Base-by-base conservation (phyloP, 192 early-diverging fungal genomes). In the Chytriomyces hyalinus region DNA sequence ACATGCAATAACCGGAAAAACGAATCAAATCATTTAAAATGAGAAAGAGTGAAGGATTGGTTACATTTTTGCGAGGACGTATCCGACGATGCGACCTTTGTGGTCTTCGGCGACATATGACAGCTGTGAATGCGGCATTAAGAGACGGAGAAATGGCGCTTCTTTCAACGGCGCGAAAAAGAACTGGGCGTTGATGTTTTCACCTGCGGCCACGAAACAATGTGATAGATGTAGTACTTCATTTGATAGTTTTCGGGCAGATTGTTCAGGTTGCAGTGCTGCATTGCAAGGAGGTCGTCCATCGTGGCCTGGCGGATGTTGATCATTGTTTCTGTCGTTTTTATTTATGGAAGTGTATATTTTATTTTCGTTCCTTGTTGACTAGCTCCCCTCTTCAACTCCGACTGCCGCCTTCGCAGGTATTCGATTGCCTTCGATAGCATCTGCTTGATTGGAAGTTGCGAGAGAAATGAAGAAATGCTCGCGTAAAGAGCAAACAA, bases 221-320 rank as follows among this genome's bases (percentile, higher is more conserved):
- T 67, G 62, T 87, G 85, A 78, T 87, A 87, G 49, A 89, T 90
- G 88, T 92, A 98, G 87, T 99, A 99, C 84, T 99, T 99, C 93
- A 99, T 96, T 80, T 95, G 94, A 84, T 99, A 99, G 91, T 99
- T 99, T 86, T 99, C 98, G 8, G 98, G 98, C 49, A 99, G 88
- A 83, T 99, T 98, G 69, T 90, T 87, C 69, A 99, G 86, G 84
- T 99, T 99, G 90, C 96, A 98, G 76, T 94, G 91, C 84, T 99
- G 98, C 91, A 99, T 97, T 20, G 89, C 89, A 20, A 95, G 87
- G 85, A 97, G 87, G 80, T 97, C 95, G 47, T 95, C 92, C 65
- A 91, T 82, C 92, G 88, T 91, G n/a, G 92, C 90, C 81, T 90
- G 86, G 71, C 92, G 77, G 76, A 92, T 91, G 82, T 91, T 89